phyloP scores from a whole-genome alignment of 2,329 filamentous ascomycete genomes.

The Boeremia lycopersici region DNA sequence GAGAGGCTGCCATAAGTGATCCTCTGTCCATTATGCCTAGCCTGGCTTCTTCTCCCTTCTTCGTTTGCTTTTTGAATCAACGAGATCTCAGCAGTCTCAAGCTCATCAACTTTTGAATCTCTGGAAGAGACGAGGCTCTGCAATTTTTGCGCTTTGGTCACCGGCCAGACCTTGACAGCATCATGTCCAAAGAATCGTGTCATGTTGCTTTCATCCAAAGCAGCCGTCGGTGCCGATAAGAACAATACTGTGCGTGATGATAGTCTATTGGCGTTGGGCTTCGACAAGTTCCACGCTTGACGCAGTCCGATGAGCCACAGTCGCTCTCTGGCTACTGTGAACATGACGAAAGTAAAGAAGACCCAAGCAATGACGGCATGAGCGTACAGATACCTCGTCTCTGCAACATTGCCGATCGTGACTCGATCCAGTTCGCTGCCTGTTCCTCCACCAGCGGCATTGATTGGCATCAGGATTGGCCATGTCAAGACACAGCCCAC shows the following conservation, averaged over 20 bases:
- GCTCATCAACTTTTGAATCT: conserved; percentile 76
- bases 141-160: conserved; percentile 75
- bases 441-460: conserved; percentile 76
- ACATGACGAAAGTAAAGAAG: conserved; percentile 86
- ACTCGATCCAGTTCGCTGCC: conserved; percentile 75
- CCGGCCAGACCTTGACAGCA: conserved; percentile 85
- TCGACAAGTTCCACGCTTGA: conserved; percentile 88
- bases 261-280: conserved; percentile 80
- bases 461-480: conserved; percentile 87
- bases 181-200: conserved; percentile 80
- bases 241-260: conserved; percentile 92
- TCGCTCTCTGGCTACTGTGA: conserved; percentile 82
- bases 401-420: conserved; percentile 76
- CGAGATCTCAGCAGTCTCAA: conserved; percentile 86
- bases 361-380: conserved; percentile 81
- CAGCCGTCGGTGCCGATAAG: conserved; percentile 78
- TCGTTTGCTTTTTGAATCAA: conserved; percentile 80
- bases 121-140: conserved; percentile 82
- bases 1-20: conserved; percentile 57
- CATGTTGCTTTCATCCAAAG: conserved; percentile 77
- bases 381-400: conserved; percentile 71
- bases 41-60: conserved; percentile 66
- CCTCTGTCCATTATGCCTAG: conserved; percentile 59
- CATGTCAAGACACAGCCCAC: conserved; percentile 84
- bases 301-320: conserved; percentile 92